Conservation (phyloP, 78 protist species). For the Dictyostelium discoideum region DNA sequence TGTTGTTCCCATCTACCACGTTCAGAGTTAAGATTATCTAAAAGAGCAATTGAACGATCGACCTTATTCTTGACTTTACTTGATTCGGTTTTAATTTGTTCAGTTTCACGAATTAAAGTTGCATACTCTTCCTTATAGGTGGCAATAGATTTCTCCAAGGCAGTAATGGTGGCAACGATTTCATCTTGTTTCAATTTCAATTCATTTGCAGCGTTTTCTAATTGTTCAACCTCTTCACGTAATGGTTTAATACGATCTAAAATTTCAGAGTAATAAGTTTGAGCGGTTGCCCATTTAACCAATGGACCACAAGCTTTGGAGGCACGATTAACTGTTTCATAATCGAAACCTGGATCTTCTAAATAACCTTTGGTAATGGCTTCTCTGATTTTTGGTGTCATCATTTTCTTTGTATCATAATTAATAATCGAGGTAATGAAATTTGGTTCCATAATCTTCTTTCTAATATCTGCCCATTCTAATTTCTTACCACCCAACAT, state of each 20-base stretch:
- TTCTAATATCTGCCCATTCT: constrained; percentile 93
- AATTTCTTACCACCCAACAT: constrained; percentile 83
- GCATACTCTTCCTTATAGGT: constrained; percentile 91
- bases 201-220: constrained; percentile 79
- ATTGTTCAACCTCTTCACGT: constrained; percentile 83
- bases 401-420: constrained; percentile 86
- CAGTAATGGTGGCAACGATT: constrained; percentile 51
- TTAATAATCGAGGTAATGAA: constrained; percentile 89
- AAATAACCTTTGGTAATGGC: constrained; percentile 76
- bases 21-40: constrained; percentile 88
- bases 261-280: constrained; percentile 88
- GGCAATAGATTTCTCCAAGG: constrained; percentile 77
- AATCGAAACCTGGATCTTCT: constrained; percentile 81
- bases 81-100: constrained; percentile 87
- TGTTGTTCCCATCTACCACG: constrained; percentile 93
- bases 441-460: constrained; percentile 77
- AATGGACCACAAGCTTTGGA: constrained; percentile 97
- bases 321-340: constrained; percentile 87
- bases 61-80: constrained; percentile 83
- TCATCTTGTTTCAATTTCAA: constrained; percentile 79
- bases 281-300: constrained; percentile 94
- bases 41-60: constrained; percentile 86
- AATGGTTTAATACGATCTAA: constrained; percentile 92
- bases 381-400: constrained; percentile 49
- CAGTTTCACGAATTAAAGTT: constrained; percentile 84